Evolutionary conservation across 75 land plant species (phyloP).

Genomic region (Sequoiadendron giganteum): DNA sequence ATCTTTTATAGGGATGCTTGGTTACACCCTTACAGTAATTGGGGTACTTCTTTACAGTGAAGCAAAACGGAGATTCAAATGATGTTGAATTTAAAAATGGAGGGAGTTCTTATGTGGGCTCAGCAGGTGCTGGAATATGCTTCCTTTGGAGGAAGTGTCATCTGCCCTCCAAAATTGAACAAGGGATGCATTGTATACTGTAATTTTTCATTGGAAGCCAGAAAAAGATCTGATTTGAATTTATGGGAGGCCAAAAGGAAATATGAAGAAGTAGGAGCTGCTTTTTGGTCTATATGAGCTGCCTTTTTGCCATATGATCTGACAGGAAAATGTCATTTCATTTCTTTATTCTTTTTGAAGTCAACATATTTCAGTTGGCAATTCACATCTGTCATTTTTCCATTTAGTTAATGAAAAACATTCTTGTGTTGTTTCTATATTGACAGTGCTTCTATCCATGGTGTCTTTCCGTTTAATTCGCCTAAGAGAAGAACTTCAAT

Average conservation of each 20-base stretch:
- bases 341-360: constrained; percentile 8
- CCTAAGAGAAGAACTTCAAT: background rate
- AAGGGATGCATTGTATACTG: background rate
- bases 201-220: constrained; percentile 8
- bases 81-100: constrained; percentile 12
- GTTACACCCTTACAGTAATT: constrained; percentile 66
- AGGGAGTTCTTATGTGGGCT: background rate
- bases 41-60: constrained; percentile 90
- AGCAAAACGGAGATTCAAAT: constrained; percentile 66
- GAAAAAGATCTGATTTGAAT: background rate
- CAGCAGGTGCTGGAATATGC: background rate
- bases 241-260: background rate
- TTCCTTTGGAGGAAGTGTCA: background rate
- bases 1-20: constrained; percentile 76
- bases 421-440: background rate
- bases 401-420: background rate
- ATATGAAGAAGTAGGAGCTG: background rate
- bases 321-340: background rate
- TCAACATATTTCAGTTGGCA: constrained; percentile 8
- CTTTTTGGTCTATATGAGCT: background rate
- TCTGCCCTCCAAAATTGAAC: background rate
- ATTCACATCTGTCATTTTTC: background rate
- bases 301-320: background rate
- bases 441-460: background rate
- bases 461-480: background rate